Evolutionary conservation across 2,329 filamentous ascomycete genomes (phyloP).

Genomic region (Rhytidhysteron rufulum): DNA sequence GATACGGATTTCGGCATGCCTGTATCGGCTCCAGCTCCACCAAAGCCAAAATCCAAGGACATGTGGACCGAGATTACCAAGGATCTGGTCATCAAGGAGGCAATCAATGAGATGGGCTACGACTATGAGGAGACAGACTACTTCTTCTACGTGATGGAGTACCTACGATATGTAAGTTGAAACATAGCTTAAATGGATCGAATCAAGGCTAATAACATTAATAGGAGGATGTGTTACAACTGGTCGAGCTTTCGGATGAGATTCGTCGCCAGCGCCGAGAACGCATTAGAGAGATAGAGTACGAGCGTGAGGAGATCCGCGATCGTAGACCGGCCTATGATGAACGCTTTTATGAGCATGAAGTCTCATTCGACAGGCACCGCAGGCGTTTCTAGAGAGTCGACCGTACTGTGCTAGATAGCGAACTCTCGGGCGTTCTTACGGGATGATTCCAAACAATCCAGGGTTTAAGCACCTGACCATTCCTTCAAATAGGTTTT

Average conservation of each 20-base stretch:
- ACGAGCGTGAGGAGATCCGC: conserved; percentile 54
- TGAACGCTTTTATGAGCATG: conserved; percentile 63
- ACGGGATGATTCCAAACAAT: neutral
- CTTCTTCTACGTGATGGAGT: conserved; percentile 91
- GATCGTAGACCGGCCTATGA: conserved; percentile 53
- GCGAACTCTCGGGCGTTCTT: neutral
- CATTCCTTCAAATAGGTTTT: neutral
- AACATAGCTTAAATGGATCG: neutral
- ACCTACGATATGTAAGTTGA: conserved; percentile 75
- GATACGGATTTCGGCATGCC: conserved; percentile 42
- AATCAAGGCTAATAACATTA: neutral
- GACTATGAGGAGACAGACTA: conserved; percentile 84
- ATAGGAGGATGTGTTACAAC: conserved; percentile 80
- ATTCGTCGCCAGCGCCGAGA: conserved; percentile 66
- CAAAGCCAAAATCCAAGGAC: conserved; percentile 39
- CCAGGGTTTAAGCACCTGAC: neutral
- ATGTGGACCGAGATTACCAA: conserved; percentile 99
- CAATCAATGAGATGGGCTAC: conserved; percentile 79
- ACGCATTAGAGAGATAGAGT: conserved; percentile 59
- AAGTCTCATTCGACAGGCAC: conserved; percentile 59
- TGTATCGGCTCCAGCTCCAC: conserved; percentile 10
- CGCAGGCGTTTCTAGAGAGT: conserved; percentile 34
- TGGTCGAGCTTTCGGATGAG: conserved; percentile 78
- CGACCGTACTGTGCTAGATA: too few relatives aligned
- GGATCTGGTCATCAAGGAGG: conserved; percentile 81